Base-by-base conservation (phyloP, 2,329 filamentous ascomycete species). In the Amesomyces nigricolor region DNA sequence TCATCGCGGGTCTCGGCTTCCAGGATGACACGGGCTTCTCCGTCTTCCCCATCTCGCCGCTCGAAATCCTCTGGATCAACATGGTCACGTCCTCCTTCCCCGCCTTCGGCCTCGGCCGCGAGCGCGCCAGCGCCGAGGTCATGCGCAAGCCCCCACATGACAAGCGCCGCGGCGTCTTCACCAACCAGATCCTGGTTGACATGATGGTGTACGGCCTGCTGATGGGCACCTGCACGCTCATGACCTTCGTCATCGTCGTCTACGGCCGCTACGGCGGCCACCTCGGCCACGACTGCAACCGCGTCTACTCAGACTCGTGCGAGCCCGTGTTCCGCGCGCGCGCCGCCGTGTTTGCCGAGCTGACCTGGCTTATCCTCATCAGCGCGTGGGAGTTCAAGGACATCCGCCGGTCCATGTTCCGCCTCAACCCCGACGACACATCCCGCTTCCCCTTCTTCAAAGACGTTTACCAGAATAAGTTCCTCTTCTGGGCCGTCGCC, bases 31-130 rank as follows among this genome's bases (percentile, higher is more conserved):
- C 77, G 9, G 79, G 81, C 8, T 79, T 88, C 58, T 94, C 89
- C 0, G 89, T 95, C 9, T 95, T 95, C 70, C 91, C 90, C 4
- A 81, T 95, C 44, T 84, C 88, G 0, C 89, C 91, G 0, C 83
- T 95, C 10, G 86, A 95, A 64, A 92, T 95, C 60, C 80, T 96
- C 57, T 96, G 89, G 90, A 89, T 96, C 69, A 95, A 95, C 71
- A 92, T 95, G 87, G 81, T 94, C 53, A 96, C 91, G 0, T 92
- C 88, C 40, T 88, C 86, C 1, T 83, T 94, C 69, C 90, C 90
- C 1, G 91, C 91, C 56, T 94, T 96, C 74, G 91, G 90, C 43
- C 81, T 96, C 1, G 89, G 90, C 17, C 86, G 90, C 62, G 90
- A 95, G 70, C 74, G 78, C 44, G 88, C 89, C 0, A 82, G 85